Evolutionary conservation across 768 basidiomycete species (phyloP), one percentile per base, ranked within the genome.

Genomic region (Panellus pusillus): DNA sequence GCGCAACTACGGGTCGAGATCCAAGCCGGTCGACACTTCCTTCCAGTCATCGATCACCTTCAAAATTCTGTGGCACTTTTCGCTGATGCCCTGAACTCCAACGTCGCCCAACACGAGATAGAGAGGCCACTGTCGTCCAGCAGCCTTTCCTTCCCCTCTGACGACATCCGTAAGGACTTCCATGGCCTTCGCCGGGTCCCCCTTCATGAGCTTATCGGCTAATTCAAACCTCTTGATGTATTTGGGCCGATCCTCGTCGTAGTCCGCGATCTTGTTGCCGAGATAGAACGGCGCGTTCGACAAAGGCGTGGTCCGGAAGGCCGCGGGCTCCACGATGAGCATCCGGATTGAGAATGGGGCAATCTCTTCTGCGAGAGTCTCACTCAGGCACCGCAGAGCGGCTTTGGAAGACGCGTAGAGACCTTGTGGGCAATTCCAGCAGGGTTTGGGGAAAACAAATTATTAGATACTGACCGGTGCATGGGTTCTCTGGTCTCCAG

Each of bases 341-440:
- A 74, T 71, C 32, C 71, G 69, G 55, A 78, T 70, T 40, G 57
- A 58, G 58, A 76, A 75, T 36, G 69, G 71, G 18, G 61, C 65
- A 20, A 78, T 61, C 61, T 78, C 76, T 19, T 55, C 55, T 1
- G 70, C 64, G 54, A 76, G 66, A 0, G 75, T 69, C 61, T 77
- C 76, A 41, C 68, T 69, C 41, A 73, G 55, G 28, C 70, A 70
- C 17, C 70, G 73, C 4, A 77, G 57, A 27, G 74, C 71, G 20
- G 75, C 73, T 53, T 76, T 76, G 11, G 73, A 73, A 3, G 74
- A 66, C 31, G 65, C 65, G 61, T 76, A 76, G 12, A 57, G 51
- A 32, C 59, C 59, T 56, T 52, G 58, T 56, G 38, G 61, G 41
- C 1, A 47, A 19, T 37, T 52, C 1, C 9, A 5, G 17, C 31